Conservation (phyloP, 2,329 filamentous ascomycete genomes). For the Teratosphaeria pseudoeucalypti region DNA sequence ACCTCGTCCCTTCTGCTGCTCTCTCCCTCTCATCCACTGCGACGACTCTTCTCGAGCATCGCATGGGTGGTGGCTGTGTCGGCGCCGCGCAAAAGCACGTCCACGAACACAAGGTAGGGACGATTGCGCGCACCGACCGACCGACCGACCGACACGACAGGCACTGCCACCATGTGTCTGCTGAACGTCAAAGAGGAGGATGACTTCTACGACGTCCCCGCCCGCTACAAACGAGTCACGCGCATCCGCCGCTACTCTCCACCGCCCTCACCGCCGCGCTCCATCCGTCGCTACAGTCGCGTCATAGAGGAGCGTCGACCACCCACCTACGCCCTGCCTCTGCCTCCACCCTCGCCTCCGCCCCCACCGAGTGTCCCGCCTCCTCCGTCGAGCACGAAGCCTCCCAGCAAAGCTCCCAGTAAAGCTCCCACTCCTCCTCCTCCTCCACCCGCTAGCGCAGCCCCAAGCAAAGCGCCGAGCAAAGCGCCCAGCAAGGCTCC, state of each 20-base stretch:
- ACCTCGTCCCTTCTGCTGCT: not conserved
- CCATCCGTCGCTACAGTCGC: not conserved
- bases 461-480: not conserved
- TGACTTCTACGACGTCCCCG: slow-evolving; percentile 24
- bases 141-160: not conserved
- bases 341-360: not conserved
- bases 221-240: slow-evolving; percentile 29
- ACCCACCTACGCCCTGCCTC: not conserved
- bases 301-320: slow-evolving; percentile 12
- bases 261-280: slow-evolving; percentile 13
- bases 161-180: slow-evolving; percentile 29
- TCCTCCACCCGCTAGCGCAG: not conserved
- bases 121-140: too few relatives aligned
- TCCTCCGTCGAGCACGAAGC: not conserved
- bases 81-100: not conserved
- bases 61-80: not conserved
- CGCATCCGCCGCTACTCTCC: slow-evolving; percentile 21
- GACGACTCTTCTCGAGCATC: too few relatives aligned
- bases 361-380: not conserved
- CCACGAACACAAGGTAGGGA: too few relatives aligned
- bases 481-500: not conserved
- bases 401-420: not conserved
- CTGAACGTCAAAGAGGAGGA: slow-evolving; percentile 34
- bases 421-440: too few relatives aligned
- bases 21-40: not conserved